Percentiles rank a stretch among this genome's conserved stretches.
phyloP scores from a whole-genome alignment of 2,329 filamentous ascomycete species.

The Epichloe gansuensis region DNA sequence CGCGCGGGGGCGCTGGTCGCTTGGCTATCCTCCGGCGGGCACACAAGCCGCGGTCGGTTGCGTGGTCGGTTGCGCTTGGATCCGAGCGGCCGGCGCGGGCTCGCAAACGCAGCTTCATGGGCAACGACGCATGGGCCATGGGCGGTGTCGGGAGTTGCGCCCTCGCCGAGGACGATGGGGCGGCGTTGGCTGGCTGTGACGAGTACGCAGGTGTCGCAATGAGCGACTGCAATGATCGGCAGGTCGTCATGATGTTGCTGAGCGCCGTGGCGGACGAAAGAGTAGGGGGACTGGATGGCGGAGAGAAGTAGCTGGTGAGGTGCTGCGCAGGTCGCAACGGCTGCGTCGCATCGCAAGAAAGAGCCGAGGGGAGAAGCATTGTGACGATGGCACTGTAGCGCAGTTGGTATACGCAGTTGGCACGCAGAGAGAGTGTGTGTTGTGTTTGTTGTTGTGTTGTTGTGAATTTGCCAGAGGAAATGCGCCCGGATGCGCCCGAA shows the following conservation, averaged over 20 bases:
- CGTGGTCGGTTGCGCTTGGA: conserved; percentile 13
- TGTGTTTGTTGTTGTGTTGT: no score
- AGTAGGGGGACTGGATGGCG: conserved; percentile 42
- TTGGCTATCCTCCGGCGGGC: conserved; percentile 38
- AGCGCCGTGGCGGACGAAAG: conserved; percentile 33
- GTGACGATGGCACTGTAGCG: background rate
- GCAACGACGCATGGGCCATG: conserved; percentile 35
- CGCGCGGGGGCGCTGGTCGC: conserved; percentile 33
- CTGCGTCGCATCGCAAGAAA: conserved; percentile 44
- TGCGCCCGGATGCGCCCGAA: conserved; percentile 5
- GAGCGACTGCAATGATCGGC: conserved; percentile 48
- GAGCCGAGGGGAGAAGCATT: conserved; percentile 49
- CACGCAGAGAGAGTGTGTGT: background rate
- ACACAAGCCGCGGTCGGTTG: conserved; percentile 18
- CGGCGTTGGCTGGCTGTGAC: conserved; percentile 14
- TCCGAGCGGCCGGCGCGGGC: conserved; percentile 23
- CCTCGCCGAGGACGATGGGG: conserved; percentile 14
- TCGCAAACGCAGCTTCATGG: conserved; percentile 43
- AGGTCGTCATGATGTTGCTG: conserved; percentile 44
- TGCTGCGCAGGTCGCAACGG: conserved; percentile 27
- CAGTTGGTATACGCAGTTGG: background rate
- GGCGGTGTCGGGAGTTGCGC: conserved; percentile 42
- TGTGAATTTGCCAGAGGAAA: background rate
- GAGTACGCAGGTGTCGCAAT: conserved; percentile 27
- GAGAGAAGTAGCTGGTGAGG: conserved; percentile 40